Percentiles rank a stretch among this genome's conserved stretches.
Evolutionary conservation across 1,284 basidiomycete genomes (phyloP).

Genomic region (Pulveroboletus sp.): DNA sequence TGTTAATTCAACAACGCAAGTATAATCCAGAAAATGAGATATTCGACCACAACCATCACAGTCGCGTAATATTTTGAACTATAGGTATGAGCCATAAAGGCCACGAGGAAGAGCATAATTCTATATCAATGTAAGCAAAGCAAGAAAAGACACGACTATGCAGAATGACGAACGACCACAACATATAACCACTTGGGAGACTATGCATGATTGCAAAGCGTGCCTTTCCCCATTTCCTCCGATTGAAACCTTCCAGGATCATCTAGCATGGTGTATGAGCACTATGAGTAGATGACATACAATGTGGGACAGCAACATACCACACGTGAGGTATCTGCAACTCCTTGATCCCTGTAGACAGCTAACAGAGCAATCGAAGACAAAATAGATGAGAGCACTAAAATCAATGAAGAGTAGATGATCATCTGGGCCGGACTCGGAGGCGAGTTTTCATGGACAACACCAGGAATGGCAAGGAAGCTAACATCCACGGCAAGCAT

Average conservation of each 20-base stretch:
- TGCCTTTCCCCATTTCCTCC: conserved; percentile 7
- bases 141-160: not conserved
- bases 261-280: not conserved
- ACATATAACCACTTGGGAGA: conserved; percentile 13
- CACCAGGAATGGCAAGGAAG: conserved; percentile 19
- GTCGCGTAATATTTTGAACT: not conserved
- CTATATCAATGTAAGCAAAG: conserved; percentile 1
- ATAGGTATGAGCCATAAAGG: conserved; percentile 14
- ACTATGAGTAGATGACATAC: not conserved
- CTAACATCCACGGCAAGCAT: conserved; percentile 19
- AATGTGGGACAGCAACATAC: conserved; percentile 3
- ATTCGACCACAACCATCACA: too few species aligned
- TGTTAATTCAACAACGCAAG: too few species aligned
- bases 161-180: conserved; percentile 16
- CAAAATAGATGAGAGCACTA: conserved; percentile 13
- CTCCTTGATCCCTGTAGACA: conserved; percentile 14
- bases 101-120: conserved; percentile 12
- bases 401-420: conserved; percentile 17
- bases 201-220: conserved; percentile 15
- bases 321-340: conserved; percentile 2
- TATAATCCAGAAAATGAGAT: too few species aligned
- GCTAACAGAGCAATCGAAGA: conserved; percentile 17
- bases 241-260: conserved; percentile 6
- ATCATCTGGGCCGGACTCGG: conserved; percentile 5
- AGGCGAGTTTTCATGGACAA: not conserved